A percentile compares a stretch with the other conserved stretches of the same genome.
Evolutionary conservation across 495 filamentous ascomycete species (phyloP).

Genomic region (Daldinia vernicosa): DNA sequence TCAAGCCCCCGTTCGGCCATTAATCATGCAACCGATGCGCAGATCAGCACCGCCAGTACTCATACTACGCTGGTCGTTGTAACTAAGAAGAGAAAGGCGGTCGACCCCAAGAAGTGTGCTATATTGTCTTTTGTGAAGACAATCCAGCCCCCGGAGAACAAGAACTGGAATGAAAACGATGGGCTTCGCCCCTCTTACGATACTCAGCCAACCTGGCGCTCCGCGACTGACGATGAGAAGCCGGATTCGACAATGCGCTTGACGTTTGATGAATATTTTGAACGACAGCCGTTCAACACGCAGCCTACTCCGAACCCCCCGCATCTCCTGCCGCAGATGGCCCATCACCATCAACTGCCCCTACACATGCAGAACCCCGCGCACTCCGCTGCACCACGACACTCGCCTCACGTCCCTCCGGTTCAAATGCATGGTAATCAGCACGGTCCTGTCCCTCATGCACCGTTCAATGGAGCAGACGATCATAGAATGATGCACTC

Average conservation of each 20-base stretch:
- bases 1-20: constrained; percentile 70
- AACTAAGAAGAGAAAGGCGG: constrained; percentile 69
- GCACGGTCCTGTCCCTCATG: constrained; percentile 67
- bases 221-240: constrained; percentile 66
- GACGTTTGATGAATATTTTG: constrained; percentile 80
- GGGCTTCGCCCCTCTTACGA: constrained; percentile 80
- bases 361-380: constrained; percentile 67
- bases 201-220: constrained; percentile 82
- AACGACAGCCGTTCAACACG: constrained; percentile 64
- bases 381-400: constrained; percentile 57
- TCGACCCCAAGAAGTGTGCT: constrained; percentile 61
- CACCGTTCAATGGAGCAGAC: constrained; percentile 72
- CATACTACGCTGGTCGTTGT: constrained; percentile 56
- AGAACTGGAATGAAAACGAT: constrained; percentile 70
- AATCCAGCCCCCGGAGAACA: constrained; percentile 75
- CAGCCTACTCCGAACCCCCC: constrained; percentile 74
- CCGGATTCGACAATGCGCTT: constrained; percentile 64
- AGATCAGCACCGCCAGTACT: constrained; percentile 34
- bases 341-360: constrained; percentile 81
- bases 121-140: constrained; percentile 76
- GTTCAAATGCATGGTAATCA: constrained; percentile 71
- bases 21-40: constrained; percentile 55
- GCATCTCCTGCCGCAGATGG: constrained; percentile 60
- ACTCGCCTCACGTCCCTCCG: constrained; percentile 71
- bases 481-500: constrained; percentile 89